A percentile compares a stretch with the other conserved stretches of the same genome.
These are phyloP conservation scores for Penicillium riverlandense DNA, from an alignment of 495 filamentous ascomycete genomes.

Conservation along the genomic window DNA sequence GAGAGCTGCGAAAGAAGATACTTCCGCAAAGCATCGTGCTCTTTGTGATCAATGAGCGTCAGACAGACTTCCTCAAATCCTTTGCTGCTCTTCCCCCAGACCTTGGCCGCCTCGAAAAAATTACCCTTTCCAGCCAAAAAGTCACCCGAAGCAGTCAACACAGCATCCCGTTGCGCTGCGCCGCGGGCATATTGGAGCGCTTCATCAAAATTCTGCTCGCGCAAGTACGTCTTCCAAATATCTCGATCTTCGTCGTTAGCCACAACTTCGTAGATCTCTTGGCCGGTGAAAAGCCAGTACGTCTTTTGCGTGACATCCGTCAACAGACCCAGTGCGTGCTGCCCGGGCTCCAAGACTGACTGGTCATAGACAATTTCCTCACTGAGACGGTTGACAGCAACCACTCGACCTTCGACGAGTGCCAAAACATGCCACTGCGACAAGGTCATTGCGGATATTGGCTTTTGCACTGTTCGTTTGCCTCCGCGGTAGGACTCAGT, in stretches of 20 bases:
- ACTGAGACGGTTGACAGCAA: constrained; percentile 80
- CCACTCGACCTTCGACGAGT: constrained; percentile 70
- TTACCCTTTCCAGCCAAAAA: constrained; percentile 71
- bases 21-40: constrained; percentile 85
- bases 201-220: constrained; percentile 76
- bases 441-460: constrained; percentile 71
- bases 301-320: constrained; percentile 90
- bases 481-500: constrained; percentile 58
- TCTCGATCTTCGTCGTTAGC: constrained; percentile 85
- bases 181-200: constrained; percentile 74
- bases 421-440: constrained; percentile 92
- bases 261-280: constrained; percentile 89
- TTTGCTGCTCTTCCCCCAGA: constrained; percentile 94
- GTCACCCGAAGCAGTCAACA: constrained; percentile 85
- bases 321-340: constrained; percentile 70
- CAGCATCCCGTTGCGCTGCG: constrained; percentile 72
- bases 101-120: constrained; percentile 75
- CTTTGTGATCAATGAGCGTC: constrained; percentile 78
- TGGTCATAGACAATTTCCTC: constrained; percentile 81
- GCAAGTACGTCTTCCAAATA: constrained; percentile 86
- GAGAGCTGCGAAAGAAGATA: constrained; percentile 82
- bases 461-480: constrained; percentile 56
- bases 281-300: constrained; percentile 87
- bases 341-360: constrained; percentile 70
- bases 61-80: constrained; percentile 93